phyloP scores from a whole-genome alignment of 2,329 filamentous ascomycete genomes.

The Fusarium nematophilum region DNA sequence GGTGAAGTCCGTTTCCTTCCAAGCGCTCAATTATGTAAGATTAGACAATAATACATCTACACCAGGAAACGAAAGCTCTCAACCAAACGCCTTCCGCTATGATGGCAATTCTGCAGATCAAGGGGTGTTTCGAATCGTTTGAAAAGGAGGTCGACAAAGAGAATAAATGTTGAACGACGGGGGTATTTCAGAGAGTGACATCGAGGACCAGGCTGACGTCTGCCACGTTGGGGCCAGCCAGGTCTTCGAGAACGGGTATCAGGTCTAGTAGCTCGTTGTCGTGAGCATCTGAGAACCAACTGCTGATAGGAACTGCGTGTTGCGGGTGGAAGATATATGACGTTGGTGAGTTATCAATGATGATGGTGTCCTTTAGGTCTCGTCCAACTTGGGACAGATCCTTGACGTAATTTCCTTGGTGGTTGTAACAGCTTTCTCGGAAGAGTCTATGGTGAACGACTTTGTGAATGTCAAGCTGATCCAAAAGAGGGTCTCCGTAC shows the following conservation, averaged over 20 bases:
- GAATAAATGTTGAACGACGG: slow-evolving; percentile 44
- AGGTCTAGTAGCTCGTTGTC: slow-evolving; percentile 98
- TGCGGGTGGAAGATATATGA: slow-evolving; percentile 99
- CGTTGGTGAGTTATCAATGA: slow-evolving; percentile 99
- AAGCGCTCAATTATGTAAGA: slow-evolving; percentile 58
- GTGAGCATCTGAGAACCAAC: slow-evolving; percentile 99
- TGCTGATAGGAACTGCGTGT: slow-evolving; percentile 98
- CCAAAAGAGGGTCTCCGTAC: slow-evolving; percentile 96
- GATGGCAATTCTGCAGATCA: slow-evolving; percentile 54
- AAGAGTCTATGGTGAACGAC: slow-evolving; percentile 97
- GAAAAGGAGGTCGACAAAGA: slow-evolving; percentile 46
- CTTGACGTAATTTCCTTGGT: slow-evolving; percentile 99
- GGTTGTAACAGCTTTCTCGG: slow-evolving; percentile 98
- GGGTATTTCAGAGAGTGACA: slow-evolving; percentile 74
- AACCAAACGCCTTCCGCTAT: slow-evolving; percentile 69
- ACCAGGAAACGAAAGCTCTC: slow-evolving; percentile 59
- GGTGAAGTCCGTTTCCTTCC: slow-evolving; percentile 38
- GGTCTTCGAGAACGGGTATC: slow-evolving; percentile 97
- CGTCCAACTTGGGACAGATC: slow-evolving; percentile 97
- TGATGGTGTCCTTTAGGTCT: slow-evolving; percentile 96
- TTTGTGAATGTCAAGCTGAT: slow-evolving; percentile 96
- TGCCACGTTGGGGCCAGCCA: slow-evolving; percentile 87
- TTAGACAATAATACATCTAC: slow-evolving; percentile 64
- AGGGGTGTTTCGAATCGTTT: slow-evolving; percentile 46
- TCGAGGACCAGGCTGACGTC: slow-evolving; percentile 98